phyloP scores from a whole-genome alignment of 2,329 filamentous ascomycete species.

The Xylariaceae sp. region DNA sequence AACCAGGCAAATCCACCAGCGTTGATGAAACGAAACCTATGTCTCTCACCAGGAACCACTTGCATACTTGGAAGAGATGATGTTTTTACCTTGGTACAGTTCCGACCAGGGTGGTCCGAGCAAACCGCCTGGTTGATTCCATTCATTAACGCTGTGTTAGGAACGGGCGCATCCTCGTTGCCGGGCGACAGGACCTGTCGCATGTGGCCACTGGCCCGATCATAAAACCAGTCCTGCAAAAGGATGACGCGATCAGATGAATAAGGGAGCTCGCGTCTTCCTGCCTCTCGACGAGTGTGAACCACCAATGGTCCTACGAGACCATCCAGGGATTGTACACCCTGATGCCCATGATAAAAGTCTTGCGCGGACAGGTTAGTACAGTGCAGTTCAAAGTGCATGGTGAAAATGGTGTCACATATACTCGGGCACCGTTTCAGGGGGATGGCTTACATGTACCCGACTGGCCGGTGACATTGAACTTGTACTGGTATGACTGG shows the following conservation, averaged over 20 bases:
- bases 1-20: slow-evolving; percentile 67
- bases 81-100: slow-evolving; percentile 40
- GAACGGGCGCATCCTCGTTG: slow-evolving; percentile 39
- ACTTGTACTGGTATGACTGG: slow-evolving; percentile 60
- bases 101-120: slow-evolving; percentile 34
- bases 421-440: neutral
- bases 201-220: slow-evolving; percentile 39
- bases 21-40: slow-evolving; percentile 64
- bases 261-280: slow-evolving; percentile 46
- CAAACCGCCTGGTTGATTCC: slow-evolving; percentile 40
- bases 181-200: slow-evolving; percentile 37
- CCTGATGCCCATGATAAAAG: slow-evolving; percentile 47
- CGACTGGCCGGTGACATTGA: slow-evolving; percentile 50
- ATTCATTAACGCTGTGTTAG: slow-evolving; percentile 43
- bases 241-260: slow-evolving; percentile 57
- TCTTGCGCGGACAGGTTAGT: slow-evolving; percentile 28
- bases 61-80: slow-evolving; percentile 38
- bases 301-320: slow-evolving; percentile 61
- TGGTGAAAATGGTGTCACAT: neutral
- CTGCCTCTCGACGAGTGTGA: slow-evolving; percentile 50
- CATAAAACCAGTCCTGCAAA: slow-evolving; percentile 65
- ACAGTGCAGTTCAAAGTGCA: neutral
- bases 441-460: slow-evolving; percentile 34
- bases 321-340: slow-evolving; percentile 60
- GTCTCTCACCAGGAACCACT: slow-evolving; percentile 50